Evolutionary conservation across 2,329 filamentous ascomycete genomes (phyloP).

Genomic region (Chaetoscypha palmicola): DNA sequence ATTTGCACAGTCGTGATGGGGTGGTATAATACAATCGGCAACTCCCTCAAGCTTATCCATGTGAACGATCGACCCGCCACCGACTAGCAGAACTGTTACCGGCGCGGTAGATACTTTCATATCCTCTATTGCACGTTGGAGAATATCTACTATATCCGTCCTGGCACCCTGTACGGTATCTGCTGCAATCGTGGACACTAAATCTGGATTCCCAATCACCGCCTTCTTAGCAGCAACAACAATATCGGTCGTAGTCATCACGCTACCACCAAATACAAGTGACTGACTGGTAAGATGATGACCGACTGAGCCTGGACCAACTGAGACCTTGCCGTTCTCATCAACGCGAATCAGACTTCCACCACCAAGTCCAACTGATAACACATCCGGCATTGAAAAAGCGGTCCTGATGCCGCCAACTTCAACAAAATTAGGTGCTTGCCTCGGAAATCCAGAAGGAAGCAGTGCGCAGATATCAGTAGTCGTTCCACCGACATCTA

Average conservation of each 20-base stretch:
- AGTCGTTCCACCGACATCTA: conserved; percentile 54
- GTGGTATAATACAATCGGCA: conserved; percentile 41
- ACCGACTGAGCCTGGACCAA: conserved; percentile 50
- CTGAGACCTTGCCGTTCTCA: conserved; percentile 24
- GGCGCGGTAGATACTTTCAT: conserved; percentile 49
- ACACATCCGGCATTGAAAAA: conserved; percentile 48
- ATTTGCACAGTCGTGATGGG: conserved; percentile 47
- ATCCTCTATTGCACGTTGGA: conserved; percentile 45
- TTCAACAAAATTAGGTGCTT: conserved; percentile 49
- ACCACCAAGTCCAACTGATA: conserved; percentile 49
- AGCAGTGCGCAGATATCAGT: conserved; percentile 49
- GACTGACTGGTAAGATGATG: conserved; percentile 42
- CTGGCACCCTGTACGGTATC: conserved; percentile 18
- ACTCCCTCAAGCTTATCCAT: conserved; percentile 40
- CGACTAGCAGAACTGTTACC: conserved; percentile 47
- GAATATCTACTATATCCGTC: conserved; percentile 33
- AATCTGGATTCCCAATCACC: conserved; percentile 13
- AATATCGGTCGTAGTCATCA: conserved; percentile 47
- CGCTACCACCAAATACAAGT: conserved; percentile 45
- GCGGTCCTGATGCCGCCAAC: conserved; percentile 51
- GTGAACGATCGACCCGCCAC: conserved; percentile 46
- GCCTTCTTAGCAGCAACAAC: conserved; percentile 30
- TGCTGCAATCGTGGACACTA: conserved; percentile 9
- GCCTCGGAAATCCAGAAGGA: conserved; percentile 50
- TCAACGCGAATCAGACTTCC: conserved; percentile 38